These are phyloP conservation scores for Cynara cardunculus DNA, from an alignment of 129 eudicot genomes.

Conservation along the genomic window DNA sequence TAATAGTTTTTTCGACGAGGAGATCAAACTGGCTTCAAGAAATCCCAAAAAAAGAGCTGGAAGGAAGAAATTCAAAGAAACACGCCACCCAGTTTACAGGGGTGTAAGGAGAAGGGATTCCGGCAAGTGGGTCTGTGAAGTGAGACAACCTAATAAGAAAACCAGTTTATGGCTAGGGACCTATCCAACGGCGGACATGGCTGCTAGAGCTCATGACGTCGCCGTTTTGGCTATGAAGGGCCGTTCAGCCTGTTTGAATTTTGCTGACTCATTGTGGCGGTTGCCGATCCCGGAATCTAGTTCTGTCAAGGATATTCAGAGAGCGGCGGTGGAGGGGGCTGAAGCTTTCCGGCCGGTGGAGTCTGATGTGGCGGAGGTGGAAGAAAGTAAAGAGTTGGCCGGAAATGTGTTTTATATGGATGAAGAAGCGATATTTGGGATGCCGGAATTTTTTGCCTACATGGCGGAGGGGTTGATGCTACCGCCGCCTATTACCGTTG, in stretches of 20 bases:
- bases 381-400: background rate
- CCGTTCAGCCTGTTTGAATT: slow-evolving; percentile 64
- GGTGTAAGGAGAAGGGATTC: slow-evolving; percentile 70
- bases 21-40: slow-evolving; percentile 47
- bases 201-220: slow-evolving; percentile 91
- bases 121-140: slow-evolving; percentile 88
- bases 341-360: slow-evolving; percentile 50
- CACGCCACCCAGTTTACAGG: slow-evolving; percentile 79
- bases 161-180: slow-evolving; percentile 80
- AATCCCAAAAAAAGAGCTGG: slow-evolving; percentile 81
- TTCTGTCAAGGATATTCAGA: slow-evolving; percentile 63
- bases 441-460: slow-evolving; percentile 50
- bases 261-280: slow-evolving; percentile 83
- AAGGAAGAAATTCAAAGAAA: slow-evolving; percentile 70
- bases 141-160: slow-evolving; percentile 72
- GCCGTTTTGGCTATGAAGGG: slow-evolving; percentile 70
- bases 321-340: slow-evolving; percentile 72
- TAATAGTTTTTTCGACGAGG: slow-evolving; percentile 30
- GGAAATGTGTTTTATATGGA: slow-evolving; percentile 36
- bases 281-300: slow-evolving; percentile 57
- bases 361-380: slow-evolving; percentile 1
- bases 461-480: slow-evolving; percentile 81
- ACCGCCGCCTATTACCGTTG: slow-evolving; percentile 47
- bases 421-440: slow-evolving; percentile 56
- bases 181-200: slow-evolving; percentile 76